Base-by-base conservation (phyloP, 1,139 yeast genomes). In the Yamadazyma mexicana region DNA sequence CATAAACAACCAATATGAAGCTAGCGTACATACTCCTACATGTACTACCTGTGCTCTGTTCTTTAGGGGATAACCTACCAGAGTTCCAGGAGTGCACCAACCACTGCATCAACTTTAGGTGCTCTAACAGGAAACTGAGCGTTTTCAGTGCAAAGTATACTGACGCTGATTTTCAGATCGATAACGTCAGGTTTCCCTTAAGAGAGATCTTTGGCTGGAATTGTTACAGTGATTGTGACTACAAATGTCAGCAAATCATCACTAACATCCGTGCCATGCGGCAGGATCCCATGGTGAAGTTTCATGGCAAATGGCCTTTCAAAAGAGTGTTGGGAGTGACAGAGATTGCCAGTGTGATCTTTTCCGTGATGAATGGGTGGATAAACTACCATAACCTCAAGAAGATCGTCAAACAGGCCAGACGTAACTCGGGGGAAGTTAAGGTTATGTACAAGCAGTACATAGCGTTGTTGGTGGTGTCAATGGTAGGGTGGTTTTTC, bases 261-360 rank as follows among this genome's bases (percentile, higher is more conserved):
- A 66, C 73, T 4, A 50, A 56, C 24, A 47, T 47, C 20, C 48
- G 73, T 25, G 38, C 44, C 16, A 20, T 22, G 6, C 32, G 41
- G 0, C 58, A 59, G 2, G 45, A 50, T 11, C 58, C 59, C 2
- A 54, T 66, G 54, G 73, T 70, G 10, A 73, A 72, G 43, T 72
- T 69, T 45, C 58, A 61, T 40, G 77, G 77, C 7, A 72, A 72
- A 46, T 72, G 77, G 77, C 77, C 77, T 3, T 72, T 72, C 44
- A 43, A 40, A 9, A 51, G 75, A 33, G 50, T 69, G 2, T 51
- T 62, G 15, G 76, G 76, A 1, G 52, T 66, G 17, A 71, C 71
- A 27, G 77, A 72, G 46, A 31, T 69, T 25, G 59, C 61, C 34
- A 63, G 70, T 39, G 62, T 60, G 9, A 23, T 70, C 5, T 70